Evolutionary conservation across 768 basidiomycete species (phyloP).

Genomic region (Saitozyma sp.): DNA sequence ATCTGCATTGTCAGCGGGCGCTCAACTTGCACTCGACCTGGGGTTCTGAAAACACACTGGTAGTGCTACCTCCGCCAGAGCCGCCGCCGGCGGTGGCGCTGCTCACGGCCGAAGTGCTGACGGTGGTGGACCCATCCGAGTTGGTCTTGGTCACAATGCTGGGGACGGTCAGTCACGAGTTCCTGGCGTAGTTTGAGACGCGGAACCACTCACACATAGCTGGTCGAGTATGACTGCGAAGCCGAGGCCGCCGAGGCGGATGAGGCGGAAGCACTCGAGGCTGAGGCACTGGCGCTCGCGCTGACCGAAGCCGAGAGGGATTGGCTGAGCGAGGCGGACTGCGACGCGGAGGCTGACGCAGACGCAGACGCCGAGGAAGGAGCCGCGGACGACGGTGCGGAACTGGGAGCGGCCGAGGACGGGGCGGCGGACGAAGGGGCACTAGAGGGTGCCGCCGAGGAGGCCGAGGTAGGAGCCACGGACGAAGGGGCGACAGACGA

Average conservation of each 20-base stretch:
- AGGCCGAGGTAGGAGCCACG: neutral
- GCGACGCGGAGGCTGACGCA: conserved; percentile 4
- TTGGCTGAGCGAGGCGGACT: neutral
- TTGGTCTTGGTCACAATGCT: conserved; percentile 11
- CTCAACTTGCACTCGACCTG: no score
- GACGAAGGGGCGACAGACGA: conserved; percentile 3
- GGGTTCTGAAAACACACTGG: conserved; percentile 8
- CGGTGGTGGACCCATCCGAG: conserved; percentile 9
- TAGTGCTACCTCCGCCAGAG: neutral
- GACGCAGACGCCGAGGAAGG: conserved; percentile 8
- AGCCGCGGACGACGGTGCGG: neutral
- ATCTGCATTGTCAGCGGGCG: conserved; percentile 13
- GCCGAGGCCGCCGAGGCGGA: neutral
- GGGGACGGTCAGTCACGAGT: neutral
- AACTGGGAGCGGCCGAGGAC: conserved; percentile 1
- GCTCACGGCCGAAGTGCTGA: neutral
- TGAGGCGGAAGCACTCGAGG: conserved; percentile 3
- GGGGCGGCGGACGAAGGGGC: neutral
- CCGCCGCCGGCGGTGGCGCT: neutral
- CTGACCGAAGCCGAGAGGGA: neutral
- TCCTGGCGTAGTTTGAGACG: neutral
- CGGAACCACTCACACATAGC: neutral
- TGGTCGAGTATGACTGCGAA: neutral
- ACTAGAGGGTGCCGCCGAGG: neutral
- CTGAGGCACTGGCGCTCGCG: conserved; percentile 6